Evolutionary conservation across 305 asterid species (phyloP).

Genomic region (Fraxinus nigra): DNA sequence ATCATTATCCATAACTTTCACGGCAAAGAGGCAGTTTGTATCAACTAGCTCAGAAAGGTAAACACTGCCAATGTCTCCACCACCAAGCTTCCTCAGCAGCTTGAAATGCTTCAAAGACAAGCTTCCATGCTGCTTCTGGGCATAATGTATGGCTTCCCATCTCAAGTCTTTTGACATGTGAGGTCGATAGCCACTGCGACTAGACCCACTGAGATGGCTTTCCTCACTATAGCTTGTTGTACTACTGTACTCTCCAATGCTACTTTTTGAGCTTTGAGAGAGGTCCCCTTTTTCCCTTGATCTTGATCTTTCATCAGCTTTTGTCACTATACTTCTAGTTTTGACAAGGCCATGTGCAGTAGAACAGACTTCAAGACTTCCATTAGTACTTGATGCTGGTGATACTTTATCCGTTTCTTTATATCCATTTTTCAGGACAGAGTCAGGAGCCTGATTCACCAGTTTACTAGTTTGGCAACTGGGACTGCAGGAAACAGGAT

Average conservation of each 20-base stretch:
- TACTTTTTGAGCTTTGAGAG: constrained; percentile 84
- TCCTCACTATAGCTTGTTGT: constrained; percentile 74
- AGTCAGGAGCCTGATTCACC: constrained; percentile 35
- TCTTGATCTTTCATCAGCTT: constrained; percentile 49
- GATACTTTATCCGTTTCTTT: constrained; percentile 34
- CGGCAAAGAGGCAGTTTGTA: constrained; percentile 67
- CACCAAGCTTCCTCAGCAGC: constrained; percentile 74
- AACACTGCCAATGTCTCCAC: constrained; percentile 84
- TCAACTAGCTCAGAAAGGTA: constrained; percentile 78
- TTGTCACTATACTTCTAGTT: constrained; percentile 36
- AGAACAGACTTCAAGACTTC: constrained; percentile 27
- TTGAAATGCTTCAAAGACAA: constrained; percentile 69
- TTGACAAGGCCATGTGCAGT: constrained; percentile 22
- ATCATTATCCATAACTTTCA: constrained; percentile 75
- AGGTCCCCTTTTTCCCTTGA: constrained; percentile 66
- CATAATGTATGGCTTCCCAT: constrained; percentile 79
- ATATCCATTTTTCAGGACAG: constrained; percentile 21
- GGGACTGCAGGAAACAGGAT: constrained; percentile 27
- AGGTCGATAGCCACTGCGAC: constrained; percentile 68
- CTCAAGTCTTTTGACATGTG: constrained; percentile 85
- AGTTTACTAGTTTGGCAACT: constrained; percentile 24
- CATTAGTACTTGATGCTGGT: constrained; percentile 35
- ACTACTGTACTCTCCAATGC: constrained; percentile 73
- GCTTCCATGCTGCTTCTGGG: constrained; percentile 57
- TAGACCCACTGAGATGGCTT: constrained; percentile 64